Conservation (phyloP, 345 rosid genomes). For the Brassica napus region Da-Ae NC_063436.1:21260501-21261000, state of each 20-base stretch:
- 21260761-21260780: constrained; percentile 55
- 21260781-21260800: constrained; percentile 56
- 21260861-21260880: constrained; percentile 88
- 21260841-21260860: constrained; percentile 84
- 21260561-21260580: constrained; percentile 58
- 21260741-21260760: constrained; percentile 50
- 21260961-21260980: too few species aligned
- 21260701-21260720: constrained; percentile 78
- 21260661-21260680: neutral
- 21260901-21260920: neutral
- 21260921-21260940: neutral
- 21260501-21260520: constrained; percentile 51
- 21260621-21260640: constrained; percentile 40
- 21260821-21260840: constrained; percentile 75
- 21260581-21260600: constrained; percentile 55
- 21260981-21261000: neutral
- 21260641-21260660: constrained; percentile 8
- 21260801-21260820: constrained; percentile 60
- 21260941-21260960: neutral
- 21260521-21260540: constrained; percentile 71
- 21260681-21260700: constrained; percentile 58
- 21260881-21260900: constrained; percentile 60
- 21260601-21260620: constrained; percentile 61
- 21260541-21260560: constrained; percentile 66
- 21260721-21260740: constrained; percentile 74